Percentiles rank a stretch among this genome's conserved stretches.
phyloP scores from a whole-genome alignment of 495 filamentous ascomycete species.

The Aspergillus baeticus region DNA sequence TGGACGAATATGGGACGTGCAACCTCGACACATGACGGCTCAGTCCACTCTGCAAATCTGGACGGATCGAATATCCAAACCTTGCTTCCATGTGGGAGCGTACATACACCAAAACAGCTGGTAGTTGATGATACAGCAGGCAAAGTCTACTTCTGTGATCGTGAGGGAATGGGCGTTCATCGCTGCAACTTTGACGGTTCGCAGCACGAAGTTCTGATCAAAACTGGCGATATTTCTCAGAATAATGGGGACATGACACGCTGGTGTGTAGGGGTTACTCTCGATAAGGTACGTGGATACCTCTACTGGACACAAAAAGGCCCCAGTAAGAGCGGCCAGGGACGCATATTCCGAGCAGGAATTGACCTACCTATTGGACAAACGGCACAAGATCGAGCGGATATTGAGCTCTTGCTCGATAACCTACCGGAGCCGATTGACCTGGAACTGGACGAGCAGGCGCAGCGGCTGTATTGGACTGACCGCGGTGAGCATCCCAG shows the following conservation, averaged over 20 bases:
- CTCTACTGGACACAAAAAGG: conserved; percentile 63
- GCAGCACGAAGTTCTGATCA: conserved; percentile 40
- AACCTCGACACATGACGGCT: conserved; percentile 38
- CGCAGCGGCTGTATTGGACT: conserved; percentile 50
- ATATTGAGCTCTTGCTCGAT: conserved; percentile 43
- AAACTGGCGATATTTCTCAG: conserved; percentile 27
- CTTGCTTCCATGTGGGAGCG: conserved; percentile 33
- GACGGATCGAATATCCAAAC: conserved; percentile 41
- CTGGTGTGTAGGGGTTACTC: conserved; percentile 55
- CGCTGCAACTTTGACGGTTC: conserved; percentile 47
- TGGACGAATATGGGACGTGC: conserved; percentile 54
- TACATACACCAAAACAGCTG: conserved; percentile 57
- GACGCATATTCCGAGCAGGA: conserved; percentile 46
- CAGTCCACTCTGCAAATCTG: conserved; percentile 41
- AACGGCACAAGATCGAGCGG: conserved; percentile 28
- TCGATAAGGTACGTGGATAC: conserved; percentile 34
- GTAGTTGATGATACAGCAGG: conserved; percentile 26
- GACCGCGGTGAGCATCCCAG: conserved; percentile 49
- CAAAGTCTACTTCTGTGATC: conserved; percentile 53
- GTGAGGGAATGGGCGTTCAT: conserved; percentile 51
- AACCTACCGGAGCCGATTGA: conserved; percentile 55
- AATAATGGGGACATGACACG: conserved; percentile 30
- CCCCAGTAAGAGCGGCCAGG: conserved; percentile 40
- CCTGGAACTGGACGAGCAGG: conserved; percentile 43
- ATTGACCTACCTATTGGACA: conserved; percentile 35